phyloP scores from a whole-genome alignment of 345 rosid species.

The Hypericum androsaemum region DNA sequence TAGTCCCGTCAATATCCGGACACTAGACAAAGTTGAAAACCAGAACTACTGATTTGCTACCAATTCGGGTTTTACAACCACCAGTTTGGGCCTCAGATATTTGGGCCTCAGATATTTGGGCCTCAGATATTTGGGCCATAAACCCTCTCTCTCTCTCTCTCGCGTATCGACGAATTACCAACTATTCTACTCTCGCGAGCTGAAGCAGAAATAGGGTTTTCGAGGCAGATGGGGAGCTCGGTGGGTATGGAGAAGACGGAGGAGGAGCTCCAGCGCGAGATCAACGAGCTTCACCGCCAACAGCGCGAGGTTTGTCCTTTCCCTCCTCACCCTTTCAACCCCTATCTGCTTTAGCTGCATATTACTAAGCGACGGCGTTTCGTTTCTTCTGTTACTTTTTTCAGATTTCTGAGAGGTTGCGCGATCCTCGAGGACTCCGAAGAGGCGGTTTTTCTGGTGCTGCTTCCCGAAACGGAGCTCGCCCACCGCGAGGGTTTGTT shows the following conservation, averaged over 20 bases:
- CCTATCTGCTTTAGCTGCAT: background rate
- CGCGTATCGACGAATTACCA: too few species aligned
- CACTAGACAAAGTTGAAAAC: too few species aligned
- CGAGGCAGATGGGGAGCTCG: too few species aligned
- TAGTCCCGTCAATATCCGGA: too few species aligned
- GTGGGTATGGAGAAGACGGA: conserved; percentile 65
- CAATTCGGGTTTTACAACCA: too few species aligned
- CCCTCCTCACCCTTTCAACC: background rate
- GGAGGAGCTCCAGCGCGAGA: conserved; percentile 70
- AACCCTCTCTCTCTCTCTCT: too few species aligned
- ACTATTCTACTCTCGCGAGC: too few species aligned
- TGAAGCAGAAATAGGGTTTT: too few species aligned
- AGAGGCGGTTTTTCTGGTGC: conserved; percentile 50
- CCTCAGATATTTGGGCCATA: too few species aligned
- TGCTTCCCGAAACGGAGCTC: conserved; percentile 56
- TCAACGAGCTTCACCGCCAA: conserved; percentile 85
- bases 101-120: too few species aligned
- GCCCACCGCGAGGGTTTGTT: conserved; percentile 48
- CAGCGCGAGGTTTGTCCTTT: conserved; percentile 56
- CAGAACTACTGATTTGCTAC: too few species aligned
- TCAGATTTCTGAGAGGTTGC: conserved; percentile 80
- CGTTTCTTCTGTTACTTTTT: background rate
- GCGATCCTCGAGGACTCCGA: conserved; percentile 94
- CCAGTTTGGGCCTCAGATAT: too few species aligned
- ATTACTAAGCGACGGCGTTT: background rate